Evolutionary conservation across 768 basidiomycete species (phyloP).

Genomic region (Mycena metata): DNA sequence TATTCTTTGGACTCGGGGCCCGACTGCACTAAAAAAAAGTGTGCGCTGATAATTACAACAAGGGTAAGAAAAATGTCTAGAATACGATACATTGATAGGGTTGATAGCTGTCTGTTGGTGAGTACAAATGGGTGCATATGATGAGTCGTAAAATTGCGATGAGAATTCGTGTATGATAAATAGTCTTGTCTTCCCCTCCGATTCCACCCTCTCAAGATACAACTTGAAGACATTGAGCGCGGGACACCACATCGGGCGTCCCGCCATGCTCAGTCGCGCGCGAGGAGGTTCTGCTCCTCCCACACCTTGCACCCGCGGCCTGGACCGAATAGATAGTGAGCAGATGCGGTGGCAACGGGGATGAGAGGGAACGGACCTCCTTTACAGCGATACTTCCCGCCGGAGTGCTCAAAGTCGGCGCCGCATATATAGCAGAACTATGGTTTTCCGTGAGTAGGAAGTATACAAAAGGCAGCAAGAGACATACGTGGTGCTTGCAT

Average conservation of each 20-base stretch:
- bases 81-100: constrained; percentile 3
- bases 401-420: constrained; percentile 39
- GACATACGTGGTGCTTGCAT: constrained; percentile 42
- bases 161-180: not conserved
- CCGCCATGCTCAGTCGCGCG: constrained; percentile 15
- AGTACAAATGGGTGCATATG: constrained; percentile 13
- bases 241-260: too few relatives aligned
- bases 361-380: constrained; percentile 28
- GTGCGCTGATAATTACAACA: too few relatives aligned
- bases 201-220: too few relatives aligned
- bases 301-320: constrained; percentile 40
- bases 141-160: not conserved
- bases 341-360: too few relatives aligned
- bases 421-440: constrained; percentile 43
- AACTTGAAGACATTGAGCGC: too few relatives aligned
- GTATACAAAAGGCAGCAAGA: not conserved
- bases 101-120: not conserved
- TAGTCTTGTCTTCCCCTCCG: not conserved
- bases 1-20: too few relatives aligned
- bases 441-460: too few relatives aligned
- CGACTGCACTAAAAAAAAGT: too few relatives aligned
- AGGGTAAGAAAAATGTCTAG: constrained; percentile 2
- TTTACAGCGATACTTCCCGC: constrained; percentile 39
- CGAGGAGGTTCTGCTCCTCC: constrained; percentile 40
- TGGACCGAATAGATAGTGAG: not conserved